Evolutionary conservation across 73 alveolate genomes (phyloP).

Genomic region (Tetrahymena borealis): DNA sequence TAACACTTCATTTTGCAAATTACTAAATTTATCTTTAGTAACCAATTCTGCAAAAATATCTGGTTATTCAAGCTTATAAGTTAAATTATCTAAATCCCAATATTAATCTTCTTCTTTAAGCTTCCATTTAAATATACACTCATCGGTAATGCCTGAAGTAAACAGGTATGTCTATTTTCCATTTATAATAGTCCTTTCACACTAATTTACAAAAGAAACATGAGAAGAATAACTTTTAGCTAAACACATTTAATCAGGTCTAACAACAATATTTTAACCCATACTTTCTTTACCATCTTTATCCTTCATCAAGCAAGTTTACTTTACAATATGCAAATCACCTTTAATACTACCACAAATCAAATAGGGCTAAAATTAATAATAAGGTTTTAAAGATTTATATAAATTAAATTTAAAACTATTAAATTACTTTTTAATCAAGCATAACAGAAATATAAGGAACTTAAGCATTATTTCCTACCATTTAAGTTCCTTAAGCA

Average conservation of each 20-base stretch:
- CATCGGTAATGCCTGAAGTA: constrained; percentile 42
- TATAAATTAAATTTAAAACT: background rate
- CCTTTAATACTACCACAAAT: constrained; percentile 40
- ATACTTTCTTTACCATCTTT: constrained; percentile 23
- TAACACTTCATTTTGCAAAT: constrained; percentile 54
- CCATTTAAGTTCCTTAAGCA: background rate
- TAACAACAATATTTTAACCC: background rate
- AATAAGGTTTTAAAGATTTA: background rate
- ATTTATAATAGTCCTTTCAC: constrained; percentile 13
- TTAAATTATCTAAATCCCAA: constrained; percentile 69
- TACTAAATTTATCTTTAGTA: constrained; percentile 48
- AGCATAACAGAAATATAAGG: constrained; percentile 39
- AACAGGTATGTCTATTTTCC: constrained; percentile 13
- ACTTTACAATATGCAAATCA: constrained; percentile 35
- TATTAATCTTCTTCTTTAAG: constrained; percentile 28
- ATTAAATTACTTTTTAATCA: constrained; percentile 8
- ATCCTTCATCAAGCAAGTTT: constrained; percentile 24
- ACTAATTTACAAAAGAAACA: constrained; percentile 30
- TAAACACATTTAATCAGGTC: constrained; percentile 20
- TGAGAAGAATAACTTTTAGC: constrained; percentile 40
- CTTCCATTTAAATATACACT: constrained; percentile 39
- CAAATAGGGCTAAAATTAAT: constrained; percentile 3
- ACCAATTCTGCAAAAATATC: constrained; percentile 76
- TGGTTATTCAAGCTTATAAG: constrained; percentile 59
- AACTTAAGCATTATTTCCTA: background rate